Base-by-base conservation (phyloP, 345 rosid species). In the Eucalyptus fibrosa region DNA sequence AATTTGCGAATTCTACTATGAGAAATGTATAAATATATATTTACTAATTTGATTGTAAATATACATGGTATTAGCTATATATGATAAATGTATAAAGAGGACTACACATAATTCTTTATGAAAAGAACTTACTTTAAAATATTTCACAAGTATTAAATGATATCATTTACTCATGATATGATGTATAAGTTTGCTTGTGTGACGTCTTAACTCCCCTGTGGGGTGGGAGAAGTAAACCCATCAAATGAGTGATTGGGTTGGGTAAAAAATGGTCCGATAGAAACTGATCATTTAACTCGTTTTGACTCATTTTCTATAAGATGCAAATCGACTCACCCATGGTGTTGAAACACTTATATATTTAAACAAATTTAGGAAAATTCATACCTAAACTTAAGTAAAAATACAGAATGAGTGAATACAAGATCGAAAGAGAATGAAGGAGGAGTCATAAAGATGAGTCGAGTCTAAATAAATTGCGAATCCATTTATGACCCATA, bases 271-370 rank as follows among this genome's bases (percentile, higher is more conserved):
- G 9, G 32, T 62, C 18, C 18, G 0, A 62, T 13, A 3, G 16
- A 62, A 30, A 62, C 2, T 26, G 9, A 60, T 0, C 4, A 28
- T 60, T 26, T 62, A 62, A 30, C 34, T 0, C 0, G 32, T 62
- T 62, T 62, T 62, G 17, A 62, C 69, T 12, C 17, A 62, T 62
- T 62, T 62, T 62, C 9, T 7, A 30, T 12, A 4, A 2, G 8
- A 62, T 62, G 16, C 4, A 28, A 62, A 62, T 62, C 34, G 3
- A 62, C 9, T 30, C 13, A 28, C 32, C 32, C 69, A 30, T 11
- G 15, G 15, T 12, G 32, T 13, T 62, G n/a, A 62, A 62, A 28
- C 32, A 62, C 17, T 62, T 30, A 11, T 60, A 6, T 60, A 60
- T 60, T 28, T 60, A 26, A 60, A 60, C 16, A 3, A 60, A 28